Percentiles rank a stretch among this genome's conserved stretches.
Evolutionary conservation across 148 eudicot genomes (phyloP).

Genomic region (Vaccinium myrtillus): DNA sequence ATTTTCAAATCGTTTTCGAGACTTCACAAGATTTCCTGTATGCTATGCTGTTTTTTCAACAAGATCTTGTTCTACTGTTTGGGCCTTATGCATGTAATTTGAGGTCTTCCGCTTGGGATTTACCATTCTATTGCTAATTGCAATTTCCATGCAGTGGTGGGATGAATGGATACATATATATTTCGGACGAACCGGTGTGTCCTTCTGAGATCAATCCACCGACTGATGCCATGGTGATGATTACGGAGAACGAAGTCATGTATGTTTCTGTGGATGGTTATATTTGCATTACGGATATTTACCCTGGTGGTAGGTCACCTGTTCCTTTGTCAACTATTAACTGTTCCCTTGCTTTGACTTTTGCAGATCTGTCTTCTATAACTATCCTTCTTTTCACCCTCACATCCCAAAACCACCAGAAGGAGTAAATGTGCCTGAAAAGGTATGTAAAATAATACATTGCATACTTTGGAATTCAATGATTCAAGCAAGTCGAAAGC

Average conservation of each 20-base stretch:
- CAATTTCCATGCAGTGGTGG: slow-evolving; percentile 20
- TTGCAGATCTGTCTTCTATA: slow-evolving; percentile 32
- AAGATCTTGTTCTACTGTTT: not conserved
- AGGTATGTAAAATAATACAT: slow-evolving; percentile 17
- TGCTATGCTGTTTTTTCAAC: too few relatives aligned
- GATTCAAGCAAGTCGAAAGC: slow-evolving; percentile 4
- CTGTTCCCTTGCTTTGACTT: not conserved
- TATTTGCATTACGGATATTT: not conserved
- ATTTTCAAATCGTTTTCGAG: not conserved
- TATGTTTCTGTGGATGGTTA: slow-evolving; percentile 23
- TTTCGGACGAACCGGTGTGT: slow-evolving; percentile 16
- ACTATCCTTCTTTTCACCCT: slow-evolving; percentile 28
- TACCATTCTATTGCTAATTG: slow-evolving; percentile 8
- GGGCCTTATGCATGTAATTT: not conserved
- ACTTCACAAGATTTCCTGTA: not conserved
- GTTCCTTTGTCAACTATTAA: slow-evolving; percentile 4
- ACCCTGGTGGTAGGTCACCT: not conserved
- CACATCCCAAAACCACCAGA: slow-evolving; percentile 30
- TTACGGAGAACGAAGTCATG: slow-evolving; percentile 28
- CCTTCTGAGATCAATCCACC: slow-evolving; percentile 27
- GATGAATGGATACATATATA: slow-evolving; percentile 26
- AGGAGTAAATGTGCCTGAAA: slow-evolving; percentile 22
- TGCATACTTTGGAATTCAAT: not conserved
- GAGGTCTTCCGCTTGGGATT: not conserved
- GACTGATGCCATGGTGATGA: slow-evolving; percentile 22